These are phyloP conservation scores for Boletus subcaerulescens DNA, from an alignment of 768 basidiomycete genomes.

Conservation along the genomic window DNA sequence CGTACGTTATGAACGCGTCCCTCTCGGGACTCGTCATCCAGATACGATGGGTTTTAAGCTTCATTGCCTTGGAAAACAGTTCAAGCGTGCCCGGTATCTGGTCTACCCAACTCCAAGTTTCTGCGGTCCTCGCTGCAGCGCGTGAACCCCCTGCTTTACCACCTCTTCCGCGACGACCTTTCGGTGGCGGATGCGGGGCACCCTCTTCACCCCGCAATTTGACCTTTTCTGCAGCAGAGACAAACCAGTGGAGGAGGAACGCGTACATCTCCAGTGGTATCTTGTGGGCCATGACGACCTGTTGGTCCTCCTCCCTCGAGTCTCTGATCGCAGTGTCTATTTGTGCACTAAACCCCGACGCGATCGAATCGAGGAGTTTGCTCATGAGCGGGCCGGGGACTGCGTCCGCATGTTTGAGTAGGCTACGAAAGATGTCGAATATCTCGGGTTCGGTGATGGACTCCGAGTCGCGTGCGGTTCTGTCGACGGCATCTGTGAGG, in stretches of 20 bases:
- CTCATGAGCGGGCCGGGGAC: slow-evolving; percentile 67
- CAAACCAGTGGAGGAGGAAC: slow-evolving; percentile 92
- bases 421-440: slow-evolving; percentile 79
- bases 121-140: slow-evolving; percentile 43
- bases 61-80: slow-evolving; percentile 70
- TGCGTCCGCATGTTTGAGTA: slow-evolving; percentile 70
- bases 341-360: slow-evolving; percentile 70
- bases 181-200: slow-evolving; percentile 43
- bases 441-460: slow-evolving; percentile 61
- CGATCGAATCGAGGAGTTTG: slow-evolving; percentile 85
- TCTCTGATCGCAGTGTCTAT: slow-evolving; percentile 71
- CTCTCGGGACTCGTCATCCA: slow-evolving; percentile 88
- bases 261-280: slow-evolving; percentile 84
- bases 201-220: slow-evolving; percentile 51
- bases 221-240: slow-evolving; percentile 73
- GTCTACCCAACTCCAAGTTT: slow-evolving; percentile 71
- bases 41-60: slow-evolving; percentile 68
- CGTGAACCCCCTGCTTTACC: slow-evolving; percentile 46
- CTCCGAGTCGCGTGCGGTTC: slow-evolving; percentile 76
- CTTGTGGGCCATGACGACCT: slow-evolving; percentile 62
- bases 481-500: slow-evolving; percentile 68
- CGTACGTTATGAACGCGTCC: slow-evolving; percentile 77
- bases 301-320: slow-evolving; percentile 64
- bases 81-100: slow-evolving; percentile 70
- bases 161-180: slow-evolving; percentile 56